Evolutionary conservation across 345 rosid genomes (phyloP), one percentile per base, ranked within the genome.

Genomic region (Heritiera littoralis): DNA sequence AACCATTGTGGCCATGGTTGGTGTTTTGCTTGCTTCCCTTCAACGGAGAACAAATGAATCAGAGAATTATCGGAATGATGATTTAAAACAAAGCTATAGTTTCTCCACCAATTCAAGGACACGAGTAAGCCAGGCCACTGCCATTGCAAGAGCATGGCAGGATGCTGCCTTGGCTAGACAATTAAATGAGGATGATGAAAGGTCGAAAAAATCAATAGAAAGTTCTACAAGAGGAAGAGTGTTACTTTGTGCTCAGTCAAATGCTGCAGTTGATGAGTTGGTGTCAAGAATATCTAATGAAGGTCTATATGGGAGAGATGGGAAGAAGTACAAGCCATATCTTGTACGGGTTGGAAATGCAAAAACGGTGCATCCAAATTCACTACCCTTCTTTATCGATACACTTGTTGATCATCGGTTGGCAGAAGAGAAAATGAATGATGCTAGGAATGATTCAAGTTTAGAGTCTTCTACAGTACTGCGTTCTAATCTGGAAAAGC

Each of bases 261-360:
- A 95, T 89, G 99, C 99, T 72, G 99, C 99, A 52, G 99, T 95
- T 86, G 99, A 95, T 86, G 99, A 95, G 84, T 83, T 95, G 83
- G 98, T 95, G 66, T 89, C 96, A 78, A 89, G 99, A 80, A 89
- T 95, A 82, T 85, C 90, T 63, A 84, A 84, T 80, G 88, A 87
- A 83, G 98, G 99, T 60, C 97, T 95, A 56, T 87, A 89, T 78
- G 96, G 96, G n/a, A 75, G 88, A 73, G 94, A 93, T 86, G 99
- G 98, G 69, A 87, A 89, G 89, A 88, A 79, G 91, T 95, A 90
- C 87, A 91, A 89, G 83, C 99, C 99, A 18, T 93, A 92, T 85
- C 93, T 95, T 83, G 98, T 95, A 32, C 89, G 99, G 85, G 99
- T 95, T 76, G 99, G 99, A 77, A 95, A 93, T 88, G 90, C 90